Evolutionary conservation across 257 asterid genomes (phyloP).

Genomic region (Fraxinus cuspidata): DNA sequence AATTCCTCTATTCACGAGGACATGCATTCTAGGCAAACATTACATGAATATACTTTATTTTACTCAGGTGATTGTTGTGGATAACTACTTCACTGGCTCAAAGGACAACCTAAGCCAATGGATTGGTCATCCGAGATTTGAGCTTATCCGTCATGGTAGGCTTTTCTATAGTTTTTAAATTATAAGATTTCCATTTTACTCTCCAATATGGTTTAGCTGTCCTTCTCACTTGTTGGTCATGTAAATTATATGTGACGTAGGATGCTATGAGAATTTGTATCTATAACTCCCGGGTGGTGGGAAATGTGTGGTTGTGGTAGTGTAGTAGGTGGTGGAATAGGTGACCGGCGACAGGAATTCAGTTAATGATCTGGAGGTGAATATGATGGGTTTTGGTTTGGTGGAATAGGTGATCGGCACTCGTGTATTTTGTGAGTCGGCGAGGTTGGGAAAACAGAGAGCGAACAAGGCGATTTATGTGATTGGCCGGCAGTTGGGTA

Average conservation of each 20-base stretch:
- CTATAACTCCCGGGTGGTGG: too few relatives aligned
- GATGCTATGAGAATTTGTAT: too few relatives aligned
- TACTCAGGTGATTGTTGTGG: conserved; percentile 81
- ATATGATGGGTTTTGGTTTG: too few relatives aligned
- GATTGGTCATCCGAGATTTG: conserved; percentile 97
- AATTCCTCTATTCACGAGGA: not conserved
- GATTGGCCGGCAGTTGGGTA: too few relatives aligned
- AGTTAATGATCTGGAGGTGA: too few relatives aligned
- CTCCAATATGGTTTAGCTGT: not conserved
- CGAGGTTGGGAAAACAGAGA: too few relatives aligned
- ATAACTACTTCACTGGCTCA: conserved; percentile 91
- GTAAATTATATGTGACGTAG: not conserved
- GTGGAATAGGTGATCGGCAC: too few relatives aligned
- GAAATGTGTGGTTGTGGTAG: too few relatives aligned
- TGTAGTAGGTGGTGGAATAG: too few relatives aligned
- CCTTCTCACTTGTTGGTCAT: not conserved
- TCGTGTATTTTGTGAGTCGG: too few relatives aligned
- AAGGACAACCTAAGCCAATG: conserved; percentile 89
- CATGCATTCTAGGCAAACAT: not conserved
- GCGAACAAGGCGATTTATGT: too few relatives aligned
- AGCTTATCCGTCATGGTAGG: conserved; percentile 94
- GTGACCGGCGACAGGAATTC: too few relatives aligned
- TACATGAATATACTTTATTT: not conserved
- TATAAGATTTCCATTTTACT: not conserved
- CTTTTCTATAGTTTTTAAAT: conserved; percentile 16